Evolutionary conservation across 1,284 basidiomycete genomes (phyloP), one percentile per base, ranked within the genome.

Genomic region (Irpex sp.): DNA sequence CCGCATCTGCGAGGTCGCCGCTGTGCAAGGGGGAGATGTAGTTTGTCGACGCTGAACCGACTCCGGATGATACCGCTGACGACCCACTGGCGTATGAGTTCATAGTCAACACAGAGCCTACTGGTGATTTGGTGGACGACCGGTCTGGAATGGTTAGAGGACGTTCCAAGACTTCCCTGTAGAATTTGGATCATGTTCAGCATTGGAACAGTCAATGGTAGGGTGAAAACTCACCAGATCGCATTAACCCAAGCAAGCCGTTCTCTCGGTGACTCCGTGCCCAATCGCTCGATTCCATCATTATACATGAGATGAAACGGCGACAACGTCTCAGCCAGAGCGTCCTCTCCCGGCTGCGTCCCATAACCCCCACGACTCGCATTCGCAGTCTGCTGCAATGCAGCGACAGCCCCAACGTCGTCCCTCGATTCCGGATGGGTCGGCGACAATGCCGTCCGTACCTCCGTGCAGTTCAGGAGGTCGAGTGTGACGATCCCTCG

Each of bases 291-390:
- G 1, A 93, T 87, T 2, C 94, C 94, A 73, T 96, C 94, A 17
- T 84, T 83, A 71, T 96, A 96, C 37, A 94, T 71, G 77, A 96
- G 82, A 71, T 94, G 92, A 77, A 96, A 95, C 0, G 94, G 94
- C 61, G 92, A 93, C 5, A 96, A 73, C 61, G 85, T 81, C 66
- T 93, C 88, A 73, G 89, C 81, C 60, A 85, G 68, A 3, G 66
- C 70, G 57, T 68, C 62, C 15, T 75, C 75, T 0, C 71, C 73
- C 31, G 89, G 71, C 15, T 82, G 81, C 3, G 69, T 72, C 19
- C 79, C 80, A 15, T 33, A 17, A 78, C 80, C 60, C 78, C 83
- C 1, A 72, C 72, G 49, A 77, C 78, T n/a, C 9, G 75, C 75
- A 49, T 79, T 79, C 61, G 84, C 72, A 15, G 79, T 80, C 69